Evolutionary conservation across 768 basidiomycete genomes (phyloP).

Genomic region (Epithele typhae): DNA sequence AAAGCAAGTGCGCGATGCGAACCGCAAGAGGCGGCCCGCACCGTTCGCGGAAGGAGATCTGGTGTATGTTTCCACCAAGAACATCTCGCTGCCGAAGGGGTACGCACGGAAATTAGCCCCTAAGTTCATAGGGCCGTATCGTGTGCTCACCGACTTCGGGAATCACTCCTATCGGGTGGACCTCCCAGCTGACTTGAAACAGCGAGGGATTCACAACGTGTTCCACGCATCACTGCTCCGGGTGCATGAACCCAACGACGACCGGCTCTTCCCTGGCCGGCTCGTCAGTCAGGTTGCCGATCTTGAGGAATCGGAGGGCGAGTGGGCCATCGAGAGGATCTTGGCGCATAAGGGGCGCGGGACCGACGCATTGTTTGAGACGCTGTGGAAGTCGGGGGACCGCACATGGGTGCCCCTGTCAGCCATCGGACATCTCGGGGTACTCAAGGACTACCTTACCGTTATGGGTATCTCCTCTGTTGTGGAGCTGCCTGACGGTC

Average conservation of each 20-base stretch:
- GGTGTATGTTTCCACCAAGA: too few relatives aligned
- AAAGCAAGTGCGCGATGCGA: conserved; percentile 26
- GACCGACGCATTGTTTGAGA: conserved; percentile 25
- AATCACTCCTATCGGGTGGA: conserved; percentile 26
- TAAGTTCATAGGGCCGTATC: conserved; percentile 36
- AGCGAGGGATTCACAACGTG: conserved; percentile 25
- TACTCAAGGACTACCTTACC: conserved; percentile 17
- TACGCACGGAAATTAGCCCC: conserved; percentile 31
- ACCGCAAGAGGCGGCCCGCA: conserved; percentile 17
- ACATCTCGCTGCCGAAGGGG: too few relatives aligned
- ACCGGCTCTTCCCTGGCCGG: conserved; percentile 32
- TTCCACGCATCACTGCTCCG: conserved; percentile 33
- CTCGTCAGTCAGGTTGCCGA: conserved; percentile 17
- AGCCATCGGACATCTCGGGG: conserved; percentile 16
- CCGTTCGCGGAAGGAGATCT: conserved; percentile 21
- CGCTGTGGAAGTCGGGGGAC: conserved; percentile 31
- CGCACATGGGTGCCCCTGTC: too few relatives aligned
- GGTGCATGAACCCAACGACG: conserved; percentile 26
- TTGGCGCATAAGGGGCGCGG: conserved; percentile 22
- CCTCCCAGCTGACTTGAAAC: conserved; percentile 23
- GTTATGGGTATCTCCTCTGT: too few relatives aligned
- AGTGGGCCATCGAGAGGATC: conserved; percentile 26
- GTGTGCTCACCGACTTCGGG: conserved; percentile 16
- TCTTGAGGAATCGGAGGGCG: conserved; percentile 14
- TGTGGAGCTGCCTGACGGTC: too few relatives aligned